Conservation (phyloP, 2,329 filamentous ascomycete genomes). For the Apiospora kogelbergensis region DNA sequence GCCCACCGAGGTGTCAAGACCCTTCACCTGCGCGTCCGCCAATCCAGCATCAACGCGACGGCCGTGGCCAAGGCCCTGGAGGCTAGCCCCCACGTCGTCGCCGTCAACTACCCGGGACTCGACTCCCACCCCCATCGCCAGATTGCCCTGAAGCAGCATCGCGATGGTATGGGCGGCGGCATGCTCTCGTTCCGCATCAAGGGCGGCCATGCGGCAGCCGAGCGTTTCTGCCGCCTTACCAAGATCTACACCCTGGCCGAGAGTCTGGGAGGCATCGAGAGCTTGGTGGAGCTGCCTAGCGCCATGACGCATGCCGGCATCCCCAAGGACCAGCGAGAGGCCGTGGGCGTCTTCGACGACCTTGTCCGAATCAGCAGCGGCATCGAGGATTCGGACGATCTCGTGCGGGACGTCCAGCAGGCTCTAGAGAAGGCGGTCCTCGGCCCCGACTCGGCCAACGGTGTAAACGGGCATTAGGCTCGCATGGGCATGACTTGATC, state of each 20-base stretch:
- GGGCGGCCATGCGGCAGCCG: constrained; percentile 81
- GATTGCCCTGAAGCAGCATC: constrained; percentile 88
- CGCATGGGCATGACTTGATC: not conserved
- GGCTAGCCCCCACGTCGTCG: constrained; percentile 75
- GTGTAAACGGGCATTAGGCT: not conserved
- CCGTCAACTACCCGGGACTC: constrained; percentile 94
- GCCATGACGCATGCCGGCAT: constrained; percentile 98
- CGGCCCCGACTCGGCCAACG: not conserved
- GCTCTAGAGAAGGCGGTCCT: constrained; percentile 75
- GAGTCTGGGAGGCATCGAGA: constrained; percentile 89
- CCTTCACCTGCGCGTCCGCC: constrained; percentile 85
- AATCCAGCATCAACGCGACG: constrained; percentile 80
- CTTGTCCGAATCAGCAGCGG: constrained; percentile 91
- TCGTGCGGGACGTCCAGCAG: constrained; percentile 78
- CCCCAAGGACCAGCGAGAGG: constrained; percentile 84
- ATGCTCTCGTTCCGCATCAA: constrained; percentile 97
- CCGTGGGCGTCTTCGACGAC: constrained; percentile 92
- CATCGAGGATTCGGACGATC: constrained; percentile 85
- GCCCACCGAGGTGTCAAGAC: constrained; percentile 97
- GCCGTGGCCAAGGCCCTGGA: constrained; percentile 76
- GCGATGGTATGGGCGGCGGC: constrained; percentile 89
- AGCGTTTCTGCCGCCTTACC: constrained; percentile 88
- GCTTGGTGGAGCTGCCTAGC: constrained; percentile 85
- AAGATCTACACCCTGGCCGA: constrained; percentile 92
- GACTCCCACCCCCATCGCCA: constrained; percentile 82